A percentile compares a stretch with the other conserved stretches of the same genome.
phyloP scores from a whole-genome alignment of 202 grass and related monocot species.

The Tripidium arundinaceum region DNA sequence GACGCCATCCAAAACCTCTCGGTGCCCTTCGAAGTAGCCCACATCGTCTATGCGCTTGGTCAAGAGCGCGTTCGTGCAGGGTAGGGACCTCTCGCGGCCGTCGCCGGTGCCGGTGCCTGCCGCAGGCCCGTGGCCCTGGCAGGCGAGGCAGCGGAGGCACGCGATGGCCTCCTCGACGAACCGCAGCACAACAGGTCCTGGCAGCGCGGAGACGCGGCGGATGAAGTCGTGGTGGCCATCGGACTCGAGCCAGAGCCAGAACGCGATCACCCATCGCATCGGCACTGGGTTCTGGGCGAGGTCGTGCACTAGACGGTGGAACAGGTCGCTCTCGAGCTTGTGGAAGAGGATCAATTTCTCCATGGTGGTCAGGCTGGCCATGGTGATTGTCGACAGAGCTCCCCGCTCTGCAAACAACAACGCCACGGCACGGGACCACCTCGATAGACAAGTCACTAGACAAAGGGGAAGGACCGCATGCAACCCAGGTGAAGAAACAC shows the following conservation, averaged over 20 bases:
- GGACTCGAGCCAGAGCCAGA: conserved; percentile 73
- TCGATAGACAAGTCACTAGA: neutral
- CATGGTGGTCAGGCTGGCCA: conserved; percentile 16
- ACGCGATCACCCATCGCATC: conserved; percentile 54
- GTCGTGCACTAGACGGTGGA: conserved; percentile 40
- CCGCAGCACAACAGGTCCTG: conserved; percentile 33
- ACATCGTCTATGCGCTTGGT: conserved; percentile 28
- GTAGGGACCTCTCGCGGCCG: neutral
- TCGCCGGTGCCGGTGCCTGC: too few species aligned
- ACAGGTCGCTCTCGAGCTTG: conserved; percentile 47
- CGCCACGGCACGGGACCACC: neutral
- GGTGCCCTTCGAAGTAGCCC: conserved; percentile 40
- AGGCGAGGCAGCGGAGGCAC: conserved; percentile 50
- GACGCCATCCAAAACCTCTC: conserved; percentile 8
- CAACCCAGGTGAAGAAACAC: neutral
- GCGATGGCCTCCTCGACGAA: conserved; percentile 51
- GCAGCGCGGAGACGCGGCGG: conserved; percentile 32
- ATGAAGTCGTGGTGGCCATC: conserved; percentile 47
- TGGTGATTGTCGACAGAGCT: conserved; percentile 3
- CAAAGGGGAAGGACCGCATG: neutral
- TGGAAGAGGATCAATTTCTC: conserved; percentile 47
- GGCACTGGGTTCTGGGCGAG: conserved; percentile 29
- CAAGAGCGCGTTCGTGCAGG: conserved; percentile 49
- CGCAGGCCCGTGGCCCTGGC: too few species aligned
- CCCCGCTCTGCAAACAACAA: neutral